Conservation (phyloP, 2,329 filamentous ascomycete species). For the Colletotrichum aenigma region DNA sequence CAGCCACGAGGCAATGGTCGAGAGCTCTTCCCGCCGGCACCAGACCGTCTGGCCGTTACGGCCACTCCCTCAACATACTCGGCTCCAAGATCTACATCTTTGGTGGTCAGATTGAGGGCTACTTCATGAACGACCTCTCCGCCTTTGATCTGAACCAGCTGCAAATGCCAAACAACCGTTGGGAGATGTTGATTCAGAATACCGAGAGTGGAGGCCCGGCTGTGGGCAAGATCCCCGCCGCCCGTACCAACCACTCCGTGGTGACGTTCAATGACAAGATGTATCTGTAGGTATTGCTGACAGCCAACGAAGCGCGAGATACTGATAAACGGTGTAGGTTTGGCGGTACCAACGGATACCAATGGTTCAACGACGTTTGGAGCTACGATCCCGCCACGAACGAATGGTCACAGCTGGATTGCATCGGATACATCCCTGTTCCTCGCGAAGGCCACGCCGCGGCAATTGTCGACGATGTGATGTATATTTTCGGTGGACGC, state of each 20-base stretch:
- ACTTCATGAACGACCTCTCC: constrained; percentile 96
- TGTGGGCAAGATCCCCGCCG: constrained; percentile 73
- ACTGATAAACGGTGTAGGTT: constrained; percentile 62
- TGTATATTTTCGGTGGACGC: constrained; percentile 98
- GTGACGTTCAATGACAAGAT: constrained; percentile 92
- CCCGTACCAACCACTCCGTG: constrained; percentile 92
- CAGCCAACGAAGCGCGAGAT: background rate
- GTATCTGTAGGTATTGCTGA: constrained; percentile 72
- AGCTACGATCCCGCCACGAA: constrained; percentile 87
- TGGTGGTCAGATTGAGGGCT: constrained; percentile 95
- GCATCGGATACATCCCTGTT: constrained; percentile 95
- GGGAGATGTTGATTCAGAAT: constrained; percentile 89
- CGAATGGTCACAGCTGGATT: constrained; percentile 87
- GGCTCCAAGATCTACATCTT: constrained; percentile 98
- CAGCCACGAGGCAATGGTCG: constrained; percentile 98
- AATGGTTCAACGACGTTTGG: constrained; percentile 99
- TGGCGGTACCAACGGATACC: constrained; percentile 91
- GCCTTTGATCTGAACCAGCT: constrained; percentile 96
- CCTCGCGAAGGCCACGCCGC: constrained; percentile 94
- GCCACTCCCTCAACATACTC: constrained; percentile 94
- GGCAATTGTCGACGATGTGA: constrained; percentile 92
- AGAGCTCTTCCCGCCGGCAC: constrained; percentile 86
- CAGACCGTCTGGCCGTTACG: constrained; percentile 88
- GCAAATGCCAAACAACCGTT: constrained; percentile 87
- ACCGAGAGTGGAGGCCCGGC: constrained; percentile 65